Evolutionary conservation across 2,329 filamentous ascomycete species (phyloP).

Genomic region (Ceratocystis harringtonii): DNA sequence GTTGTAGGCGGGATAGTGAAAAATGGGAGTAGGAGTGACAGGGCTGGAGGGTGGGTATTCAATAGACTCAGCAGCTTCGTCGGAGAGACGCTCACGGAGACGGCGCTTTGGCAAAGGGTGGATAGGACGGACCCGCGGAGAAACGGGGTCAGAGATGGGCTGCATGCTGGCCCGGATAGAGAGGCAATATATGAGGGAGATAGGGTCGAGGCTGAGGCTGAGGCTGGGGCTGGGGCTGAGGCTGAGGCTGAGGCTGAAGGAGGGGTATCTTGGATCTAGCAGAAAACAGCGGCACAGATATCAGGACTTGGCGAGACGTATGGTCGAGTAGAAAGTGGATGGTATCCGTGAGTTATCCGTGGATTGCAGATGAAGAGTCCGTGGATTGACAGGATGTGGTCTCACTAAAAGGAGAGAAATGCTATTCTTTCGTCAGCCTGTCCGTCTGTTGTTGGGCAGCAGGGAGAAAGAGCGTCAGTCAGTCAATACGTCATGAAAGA

Average conservation of each 20-base stretch:
- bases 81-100: conserved; percentile 72
- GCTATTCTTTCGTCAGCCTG: neutral
- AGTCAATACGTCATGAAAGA: neutral
- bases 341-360: neutral
- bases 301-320: too few species aligned
- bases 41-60: conserved; percentile 66
- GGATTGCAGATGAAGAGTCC: neutral
- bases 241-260: neutral
- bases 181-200: neutral
- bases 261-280: neutral
- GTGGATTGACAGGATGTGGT: neutral
- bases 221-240: neutral
- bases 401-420: too few species aligned
- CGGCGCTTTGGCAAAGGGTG: conserved; percentile 80
- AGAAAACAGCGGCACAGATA: neutral
- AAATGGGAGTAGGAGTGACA: conserved; percentile 44
- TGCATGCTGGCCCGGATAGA: conserved; percentile 11
- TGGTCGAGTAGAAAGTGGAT: too few species aligned
- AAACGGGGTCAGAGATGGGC: conserved; percentile 51
- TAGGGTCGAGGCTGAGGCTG: neutral
- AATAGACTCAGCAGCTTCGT: conserved; percentile 69
- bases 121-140: conserved; percentile 57
- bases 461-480: neutral
- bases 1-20: conserved; percentile 30
- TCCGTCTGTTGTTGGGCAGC: neutral